Evolutionary conservation across 257 asterid species (phyloP).

Genomic region (Vinca minor): DNA sequence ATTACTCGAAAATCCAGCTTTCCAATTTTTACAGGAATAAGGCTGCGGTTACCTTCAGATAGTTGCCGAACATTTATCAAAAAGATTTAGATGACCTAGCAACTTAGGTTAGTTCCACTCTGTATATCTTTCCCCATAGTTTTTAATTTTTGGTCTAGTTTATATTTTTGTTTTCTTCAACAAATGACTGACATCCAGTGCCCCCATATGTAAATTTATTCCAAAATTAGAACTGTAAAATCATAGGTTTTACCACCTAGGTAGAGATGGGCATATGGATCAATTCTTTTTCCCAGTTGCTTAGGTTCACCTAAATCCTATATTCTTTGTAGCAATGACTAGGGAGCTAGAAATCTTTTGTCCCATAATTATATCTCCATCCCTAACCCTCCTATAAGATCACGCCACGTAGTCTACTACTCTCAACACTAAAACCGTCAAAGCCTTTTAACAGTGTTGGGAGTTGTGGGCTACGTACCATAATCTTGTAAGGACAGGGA

Average conservation of each 20-base stretch:
- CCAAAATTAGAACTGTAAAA: constrained; percentile 30
- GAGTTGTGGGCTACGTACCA: too few species aligned
- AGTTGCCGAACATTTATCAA: background rate
- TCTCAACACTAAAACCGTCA: too few species aligned
- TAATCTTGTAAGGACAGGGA: too few species aligned
- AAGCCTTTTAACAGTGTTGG: too few species aligned
- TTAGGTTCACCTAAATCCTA: too few species aligned
- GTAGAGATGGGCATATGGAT: constrained; percentile 29
- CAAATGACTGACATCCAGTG: constrained; percentile 21
- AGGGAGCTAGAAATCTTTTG: too few species aligned
- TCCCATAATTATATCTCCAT: too few species aligned
- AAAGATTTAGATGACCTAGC: constrained; percentile 4
- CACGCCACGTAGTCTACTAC: too few species aligned
- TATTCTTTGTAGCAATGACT: too few species aligned
- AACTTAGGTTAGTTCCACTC: constrained; percentile 19
- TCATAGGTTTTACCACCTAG: constrained; percentile 38
- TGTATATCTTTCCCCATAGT: constrained; percentile 27
- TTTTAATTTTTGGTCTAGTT: background rate
- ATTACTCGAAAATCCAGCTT: constrained; percentile 55
- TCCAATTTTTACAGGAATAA: constrained; percentile 60
- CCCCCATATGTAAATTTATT: constrained; percentile 28
- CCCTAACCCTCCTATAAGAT: too few species aligned
- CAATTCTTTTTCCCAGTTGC: constrained; percentile 17
- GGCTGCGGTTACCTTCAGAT: constrained; percentile 18
- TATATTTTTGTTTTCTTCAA: background rate